These are phyloP conservation scores for Ustilago vetiveriae DNA, from an alignment of 1,284 basidiomycete genomes.

Conservation along the genomic window DNA sequence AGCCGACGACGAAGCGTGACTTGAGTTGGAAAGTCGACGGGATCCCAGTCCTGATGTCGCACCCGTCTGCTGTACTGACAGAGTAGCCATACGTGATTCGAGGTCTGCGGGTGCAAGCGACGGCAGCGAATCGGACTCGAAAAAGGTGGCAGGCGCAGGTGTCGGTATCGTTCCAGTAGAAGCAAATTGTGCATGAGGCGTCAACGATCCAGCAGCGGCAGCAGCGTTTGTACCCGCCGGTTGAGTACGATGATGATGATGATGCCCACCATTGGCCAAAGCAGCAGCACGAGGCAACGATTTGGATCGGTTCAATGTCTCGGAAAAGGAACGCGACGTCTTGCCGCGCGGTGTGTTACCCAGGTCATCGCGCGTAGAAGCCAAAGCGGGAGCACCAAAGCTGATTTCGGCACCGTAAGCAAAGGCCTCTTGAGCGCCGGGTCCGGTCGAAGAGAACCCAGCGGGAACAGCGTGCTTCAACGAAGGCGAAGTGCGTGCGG, in stretches of 20 bases:
- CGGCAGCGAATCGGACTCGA: conserved; percentile 15
- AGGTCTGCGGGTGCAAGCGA: conserved; percentile 22
- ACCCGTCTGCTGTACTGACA: conserved; percentile 26
- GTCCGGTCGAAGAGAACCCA: conserved; percentile 14
- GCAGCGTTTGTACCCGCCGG: neutral
- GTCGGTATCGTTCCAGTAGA: conserved; percentile 4
- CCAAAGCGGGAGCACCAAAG: conserved; percentile 39
- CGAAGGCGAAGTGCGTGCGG: conserved; percentile 50
- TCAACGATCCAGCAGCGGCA: conserved; percentile 7
- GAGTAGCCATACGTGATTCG: conserved; percentile 27
- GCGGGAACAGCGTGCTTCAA: conserved; percentile 47
- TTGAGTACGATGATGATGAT: conserved; percentile 9
- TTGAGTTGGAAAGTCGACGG: conserved; percentile 30
- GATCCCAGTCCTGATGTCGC: neutral
- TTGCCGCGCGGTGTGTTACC: conserved; percentile 37
- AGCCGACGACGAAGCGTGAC: conserved; percentile 34
- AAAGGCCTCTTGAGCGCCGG: conserved; percentile 48
- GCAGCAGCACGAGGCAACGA: conserved; percentile 41
- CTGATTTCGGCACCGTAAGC: conserved; percentile 58
- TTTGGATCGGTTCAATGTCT: conserved; percentile 55
- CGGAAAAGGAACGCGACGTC: conserved; percentile 50
- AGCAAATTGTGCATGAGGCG: conserved; percentile 3
- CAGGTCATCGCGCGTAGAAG: conserved; percentile 33
- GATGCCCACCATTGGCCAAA: conserved; percentile 20
- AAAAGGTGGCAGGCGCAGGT: conserved; percentile 18